Conservation (phyloP, 371 early-diverging fungal species). For the Sporodiniella umbellata region DNA sequence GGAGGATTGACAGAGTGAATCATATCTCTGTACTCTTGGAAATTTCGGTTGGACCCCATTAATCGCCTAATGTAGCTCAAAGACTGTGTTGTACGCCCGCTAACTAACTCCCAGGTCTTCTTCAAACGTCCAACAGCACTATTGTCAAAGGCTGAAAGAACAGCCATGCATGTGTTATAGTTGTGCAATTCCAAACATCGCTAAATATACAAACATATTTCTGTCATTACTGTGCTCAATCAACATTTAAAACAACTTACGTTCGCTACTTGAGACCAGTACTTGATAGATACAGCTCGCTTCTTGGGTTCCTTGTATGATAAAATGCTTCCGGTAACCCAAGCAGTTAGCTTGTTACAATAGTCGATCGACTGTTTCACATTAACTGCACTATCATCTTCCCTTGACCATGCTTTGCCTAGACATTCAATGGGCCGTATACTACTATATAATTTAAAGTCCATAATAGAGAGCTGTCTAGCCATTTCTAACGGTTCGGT, state of each 20-base stretch:
- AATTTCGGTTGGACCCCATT: conserved; percentile 84
- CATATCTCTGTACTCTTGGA: conserved; percentile 81
- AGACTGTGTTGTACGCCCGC: conserved; percentile 54
- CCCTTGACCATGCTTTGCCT: conserved; percentile 84
- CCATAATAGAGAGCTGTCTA: conserved; percentile 89
- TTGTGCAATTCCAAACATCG: conserved; percentile 79
- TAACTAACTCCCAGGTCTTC: conserved; percentile 81
- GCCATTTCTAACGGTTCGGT: conserved; percentile 92
- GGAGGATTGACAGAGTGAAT: conserved; percentile 87
- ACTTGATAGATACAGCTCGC: conserved; percentile 75
- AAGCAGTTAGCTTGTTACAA: conserved; percentile 65
- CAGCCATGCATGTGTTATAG: conserved; percentile 88
- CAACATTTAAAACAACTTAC: conserved; percentile 22
- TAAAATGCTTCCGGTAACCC: conserved; percentile 81
- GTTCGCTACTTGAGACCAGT: conserved; percentile 83
- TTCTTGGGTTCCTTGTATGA: conserved; percentile 74
- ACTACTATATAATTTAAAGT: conserved; percentile 73
- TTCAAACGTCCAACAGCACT: conserved; percentile 88
- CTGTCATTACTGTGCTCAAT: neutral
- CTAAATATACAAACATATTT: conserved; percentile 18
- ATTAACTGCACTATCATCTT: conserved; percentile 61
- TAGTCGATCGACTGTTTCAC: conserved; percentile 76
- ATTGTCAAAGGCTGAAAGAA: conserved; percentile 86
- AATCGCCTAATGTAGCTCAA: conserved; percentile 52
- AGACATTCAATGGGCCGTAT: conserved; percentile 87